These are phyloP conservation scores for Penicillium freii DNA, from an alignment of 2,329 filamentous ascomycete genomes.

Conservation along the genomic window DNA sequence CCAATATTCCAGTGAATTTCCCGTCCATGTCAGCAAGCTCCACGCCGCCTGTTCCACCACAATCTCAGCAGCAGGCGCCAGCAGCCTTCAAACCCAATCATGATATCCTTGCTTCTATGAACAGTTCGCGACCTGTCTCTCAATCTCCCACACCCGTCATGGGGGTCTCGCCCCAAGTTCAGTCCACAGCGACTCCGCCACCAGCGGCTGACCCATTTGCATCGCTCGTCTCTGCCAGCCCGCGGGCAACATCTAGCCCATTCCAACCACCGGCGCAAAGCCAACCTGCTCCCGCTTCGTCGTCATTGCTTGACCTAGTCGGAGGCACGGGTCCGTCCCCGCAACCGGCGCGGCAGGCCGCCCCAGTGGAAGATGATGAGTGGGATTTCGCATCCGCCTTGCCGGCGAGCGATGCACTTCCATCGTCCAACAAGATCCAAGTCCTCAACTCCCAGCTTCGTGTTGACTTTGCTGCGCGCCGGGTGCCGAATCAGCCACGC, in stretches of 20 bases:
- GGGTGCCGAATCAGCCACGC: constrained; percentile 51
- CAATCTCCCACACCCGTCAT: constrained; percentile 52
- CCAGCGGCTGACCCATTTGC: constrained; percentile 60
- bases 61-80: constrained; percentile 42
- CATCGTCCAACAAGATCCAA: constrained; percentile 61
- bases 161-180: constrained; percentile 35
- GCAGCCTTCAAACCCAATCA: constrained; percentile 53
- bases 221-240: constrained; percentile 52
- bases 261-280: constrained; percentile 31
- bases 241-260: constrained; percentile 46
- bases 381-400: constrained; percentile 91
- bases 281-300: constrained; percentile 23
- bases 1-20: constrained; percentile 30
- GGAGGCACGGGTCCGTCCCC: constrained; percentile 26
- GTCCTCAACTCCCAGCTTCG: constrained; percentile 70
- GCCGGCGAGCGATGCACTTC: constrained; percentile 58
- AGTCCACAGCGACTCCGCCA: constrained; percentile 36
- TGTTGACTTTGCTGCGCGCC: constrained; percentile 71
- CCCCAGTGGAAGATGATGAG: constrained; percentile 71
- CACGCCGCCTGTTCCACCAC: constrained; percentile 21
- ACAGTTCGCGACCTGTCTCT: constrained; percentile 48
- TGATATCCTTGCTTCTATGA: constrained; percentile 57
- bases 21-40: constrained; percentile 35
- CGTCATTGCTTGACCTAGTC: constrained; percentile 36
- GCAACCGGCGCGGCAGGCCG: constrained; percentile 31